phyloP scores from a whole-genome alignment of 1,284 basidiomycete genomes.

The Sanghuangporus weigelae region DNA sequence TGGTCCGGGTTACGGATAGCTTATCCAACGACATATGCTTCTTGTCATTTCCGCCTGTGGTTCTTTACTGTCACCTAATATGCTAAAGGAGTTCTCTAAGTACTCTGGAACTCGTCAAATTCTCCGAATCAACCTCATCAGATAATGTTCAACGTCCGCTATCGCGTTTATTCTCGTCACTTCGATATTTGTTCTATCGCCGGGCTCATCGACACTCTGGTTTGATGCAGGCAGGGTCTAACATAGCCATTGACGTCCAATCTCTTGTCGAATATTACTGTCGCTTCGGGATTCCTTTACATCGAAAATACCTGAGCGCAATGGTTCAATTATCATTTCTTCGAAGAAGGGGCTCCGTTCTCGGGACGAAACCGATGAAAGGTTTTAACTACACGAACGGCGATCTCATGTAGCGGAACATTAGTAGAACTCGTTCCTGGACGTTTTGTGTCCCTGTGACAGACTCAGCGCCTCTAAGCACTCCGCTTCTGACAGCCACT shows the following conservation, averaged over 20 bases:
- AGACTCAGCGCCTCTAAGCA: background rate
- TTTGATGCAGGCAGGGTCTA: background rate
- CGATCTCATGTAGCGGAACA: background rate
- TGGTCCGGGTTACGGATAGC: background rate
- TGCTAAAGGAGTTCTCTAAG: background rate
- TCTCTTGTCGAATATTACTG: too few relatives aligned
- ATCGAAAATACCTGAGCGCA: background rate
- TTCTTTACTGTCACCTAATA: background rate
- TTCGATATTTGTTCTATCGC: background rate
- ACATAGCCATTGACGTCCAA: background rate
- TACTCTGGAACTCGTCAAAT: background rate
- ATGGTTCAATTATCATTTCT: background rate
- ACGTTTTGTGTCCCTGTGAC: constrained; percentile 1
- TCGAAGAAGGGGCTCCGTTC: background rate
- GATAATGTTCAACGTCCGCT: background rate
- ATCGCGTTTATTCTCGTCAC: background rate
- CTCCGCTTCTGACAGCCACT: background rate
- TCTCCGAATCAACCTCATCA: background rate
- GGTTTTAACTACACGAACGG: background rate
- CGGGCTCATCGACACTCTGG: background rate
- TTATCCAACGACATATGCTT: background rate
- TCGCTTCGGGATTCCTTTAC: background rate
- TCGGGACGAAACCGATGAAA: background rate
- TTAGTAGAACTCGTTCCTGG: background rate
- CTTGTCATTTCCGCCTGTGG: background rate